A percentile compares a stretch with the other conserved stretches of the same genome.
Evolutionary conservation across 495 filamentous ascomycete species (phyloP).

Genomic region (Tuber brumale): DNA sequence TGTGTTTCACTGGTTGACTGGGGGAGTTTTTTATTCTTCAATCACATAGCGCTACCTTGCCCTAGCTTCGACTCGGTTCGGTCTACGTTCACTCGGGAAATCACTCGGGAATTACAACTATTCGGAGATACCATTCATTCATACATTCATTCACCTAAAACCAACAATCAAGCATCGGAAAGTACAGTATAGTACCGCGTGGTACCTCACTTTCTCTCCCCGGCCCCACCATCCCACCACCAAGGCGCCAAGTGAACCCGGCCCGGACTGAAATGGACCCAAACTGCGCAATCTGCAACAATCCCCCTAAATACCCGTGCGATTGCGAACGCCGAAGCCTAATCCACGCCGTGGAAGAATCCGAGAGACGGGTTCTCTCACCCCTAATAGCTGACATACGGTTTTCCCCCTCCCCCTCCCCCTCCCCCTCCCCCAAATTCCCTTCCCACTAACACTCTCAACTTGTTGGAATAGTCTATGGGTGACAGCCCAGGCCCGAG

Average conservation of each 20-base stretch:
- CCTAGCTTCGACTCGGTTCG: neutral
- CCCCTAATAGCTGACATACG: constrained; percentile 58
- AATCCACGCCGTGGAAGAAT: constrained; percentile 59
- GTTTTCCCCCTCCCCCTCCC: constrained; percentile 44
- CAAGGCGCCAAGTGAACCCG: neutral
- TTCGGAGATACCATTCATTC: neutral
- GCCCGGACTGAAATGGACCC: constrained; percentile 51
- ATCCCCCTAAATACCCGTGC: constrained; percentile 56
- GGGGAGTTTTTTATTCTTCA: neutral
- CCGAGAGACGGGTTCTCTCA: constrained; percentile 59
- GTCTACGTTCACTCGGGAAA: neutral
- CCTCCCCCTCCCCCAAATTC: constrained; percentile 5
- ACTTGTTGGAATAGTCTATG: constrained; percentile 48
- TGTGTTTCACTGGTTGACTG: neutral
- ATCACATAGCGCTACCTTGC: neutral
- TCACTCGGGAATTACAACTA: neutral
- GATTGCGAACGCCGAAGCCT: constrained; percentile 65
- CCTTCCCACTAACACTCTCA: constrained; percentile 6
- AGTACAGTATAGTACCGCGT: neutral
- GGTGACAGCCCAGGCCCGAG: constrained; percentile 63
- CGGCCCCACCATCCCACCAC: neutral
- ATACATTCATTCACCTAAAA: neutral
- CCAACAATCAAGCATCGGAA: neutral
- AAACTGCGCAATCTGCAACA: constrained; percentile 65
- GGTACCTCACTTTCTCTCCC: neutral